phyloP scores from a whole-genome alignment of 495 filamentous ascomycete genomes.

The Aspergillus indologenus region DNA sequence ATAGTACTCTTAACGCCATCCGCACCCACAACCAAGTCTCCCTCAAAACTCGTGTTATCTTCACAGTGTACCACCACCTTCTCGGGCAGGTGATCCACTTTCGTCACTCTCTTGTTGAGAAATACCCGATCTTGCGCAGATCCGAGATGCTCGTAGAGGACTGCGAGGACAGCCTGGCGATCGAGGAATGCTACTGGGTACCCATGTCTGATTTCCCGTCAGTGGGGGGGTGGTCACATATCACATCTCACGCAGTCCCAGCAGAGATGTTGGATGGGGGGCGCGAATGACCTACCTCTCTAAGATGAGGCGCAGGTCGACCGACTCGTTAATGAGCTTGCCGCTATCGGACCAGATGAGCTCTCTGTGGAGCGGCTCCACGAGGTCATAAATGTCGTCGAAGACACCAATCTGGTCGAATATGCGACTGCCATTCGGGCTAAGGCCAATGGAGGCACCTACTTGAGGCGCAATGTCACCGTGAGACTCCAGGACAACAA shows the following conservation, averaged over 20 bases:
- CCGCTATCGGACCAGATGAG: neutral
- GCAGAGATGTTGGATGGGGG: neutral
- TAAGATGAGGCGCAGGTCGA: neutral
- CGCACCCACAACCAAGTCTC: constrained; percentile 11
- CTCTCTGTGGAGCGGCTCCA: constrained; percentile 12
- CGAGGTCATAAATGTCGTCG: constrained; percentile 21
- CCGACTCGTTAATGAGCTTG: neutral
- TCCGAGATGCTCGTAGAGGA: constrained; percentile 17
- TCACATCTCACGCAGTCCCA: no score
- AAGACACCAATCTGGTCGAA: constrained; percentile 47
- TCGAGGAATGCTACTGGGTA: constrained; percentile 27
- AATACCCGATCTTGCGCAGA: constrained; percentile 3
- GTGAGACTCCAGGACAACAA: constrained; percentile 44
- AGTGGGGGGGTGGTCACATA: no score
- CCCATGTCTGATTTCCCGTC: constrained; percentile 8
- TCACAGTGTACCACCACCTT: constrained; percentile 1
- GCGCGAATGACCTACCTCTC: neutral
- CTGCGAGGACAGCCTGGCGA: constrained; percentile 27
- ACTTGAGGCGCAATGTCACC: constrained; percentile 31
- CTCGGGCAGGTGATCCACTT: constrained; percentile 7
- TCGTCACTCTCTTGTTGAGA: constrained; percentile 16
- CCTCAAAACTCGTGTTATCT: constrained; percentile 1
- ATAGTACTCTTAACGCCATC: constrained; percentile 9
- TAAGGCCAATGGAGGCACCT: constrained; percentile 36
- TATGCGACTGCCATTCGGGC: constrained; percentile 35